Evolutionary conservation across 768 basidiomycete genomes (phyloP).

Genomic region (Lactifluus echinatus): DNA sequence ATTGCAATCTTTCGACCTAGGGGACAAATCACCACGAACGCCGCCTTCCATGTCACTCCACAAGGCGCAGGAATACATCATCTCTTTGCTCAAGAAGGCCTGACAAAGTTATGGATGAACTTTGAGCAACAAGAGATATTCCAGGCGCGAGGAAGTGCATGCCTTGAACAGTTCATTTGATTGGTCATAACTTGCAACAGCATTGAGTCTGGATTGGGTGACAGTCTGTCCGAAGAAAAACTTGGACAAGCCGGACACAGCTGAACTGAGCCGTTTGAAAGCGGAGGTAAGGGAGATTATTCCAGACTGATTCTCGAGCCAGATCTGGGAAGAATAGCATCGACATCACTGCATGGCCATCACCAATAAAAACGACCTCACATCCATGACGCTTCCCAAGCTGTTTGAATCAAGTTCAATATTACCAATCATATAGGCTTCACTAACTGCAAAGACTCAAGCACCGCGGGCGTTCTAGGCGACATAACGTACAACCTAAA

Average conservation of each 20-base stretch:
- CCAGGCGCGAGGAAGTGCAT: constrained; percentile 18
- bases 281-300: too few species aligned
- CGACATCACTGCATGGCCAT: not conserved
- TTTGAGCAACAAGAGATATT: not conserved
- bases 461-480: not conserved
- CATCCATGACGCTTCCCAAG: constrained; percentile 28
- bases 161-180: constrained; percentile 85
- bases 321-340: too few species aligned
- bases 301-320: too few species aligned
- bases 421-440: constrained; percentile 31
- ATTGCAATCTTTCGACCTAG: constrained; percentile 18
- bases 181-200: constrained; percentile 90
- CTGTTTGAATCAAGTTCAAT: constrained; percentile 24
- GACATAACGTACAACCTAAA: constrained; percentile 26
- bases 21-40: constrained; percentile 54
- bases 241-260: too few species aligned
- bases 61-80: constrained; percentile 92
- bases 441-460: constrained; percentile 25
- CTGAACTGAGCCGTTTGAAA: too few species aligned
- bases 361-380: constrained; percentile 18
- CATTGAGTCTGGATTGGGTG: too few species aligned
- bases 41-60: constrained; percentile 76
- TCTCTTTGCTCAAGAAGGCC: constrained; percentile 78
- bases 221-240: too few species aligned
- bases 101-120: constrained; percentile 21